These are phyloP conservation scores for Allomyces javanicus DNA, from an alignment of 192 early-diverging fungal genomes.

Conservation along the genomic window DNA sequence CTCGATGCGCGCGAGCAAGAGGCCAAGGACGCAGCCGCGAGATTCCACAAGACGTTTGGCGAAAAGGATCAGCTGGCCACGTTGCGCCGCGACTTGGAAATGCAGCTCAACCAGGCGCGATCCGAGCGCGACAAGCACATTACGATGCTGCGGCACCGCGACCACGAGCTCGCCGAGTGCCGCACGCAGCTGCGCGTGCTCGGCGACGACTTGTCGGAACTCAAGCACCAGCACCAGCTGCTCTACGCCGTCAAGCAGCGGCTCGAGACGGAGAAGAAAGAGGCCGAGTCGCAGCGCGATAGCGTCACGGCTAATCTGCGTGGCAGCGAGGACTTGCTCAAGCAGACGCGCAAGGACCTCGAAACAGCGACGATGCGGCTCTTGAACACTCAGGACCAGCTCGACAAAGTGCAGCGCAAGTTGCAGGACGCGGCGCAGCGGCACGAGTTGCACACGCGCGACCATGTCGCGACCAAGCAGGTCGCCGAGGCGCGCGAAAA, in stretches of 20 bases:
- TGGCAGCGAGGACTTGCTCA: not conserved
- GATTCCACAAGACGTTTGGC: not conserved
- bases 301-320: not conserved
- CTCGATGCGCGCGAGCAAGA: not conserved
- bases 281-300: not conserved
- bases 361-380: not conserved
- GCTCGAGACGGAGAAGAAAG: not conserved
- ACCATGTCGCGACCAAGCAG: not conserved
- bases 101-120: not conserved
- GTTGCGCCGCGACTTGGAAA: not conserved
- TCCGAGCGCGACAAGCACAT: not conserved
- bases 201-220: not conserved
- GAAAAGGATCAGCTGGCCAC: not conserved
- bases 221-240: not conserved
- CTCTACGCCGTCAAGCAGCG: not conserved
- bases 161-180: not conserved
- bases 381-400: not conserved
- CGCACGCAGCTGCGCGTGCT: not conserved
- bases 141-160: not conserved
- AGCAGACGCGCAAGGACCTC: not conserved
- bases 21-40: not conserved
- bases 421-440: not conserved
- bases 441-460: not conserved
- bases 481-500: not conserved
- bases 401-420: not conserved